Conservation (phyloP, 2,329 filamentous ascomycete genomes). For the Colletotrichum sp. region DNA sequence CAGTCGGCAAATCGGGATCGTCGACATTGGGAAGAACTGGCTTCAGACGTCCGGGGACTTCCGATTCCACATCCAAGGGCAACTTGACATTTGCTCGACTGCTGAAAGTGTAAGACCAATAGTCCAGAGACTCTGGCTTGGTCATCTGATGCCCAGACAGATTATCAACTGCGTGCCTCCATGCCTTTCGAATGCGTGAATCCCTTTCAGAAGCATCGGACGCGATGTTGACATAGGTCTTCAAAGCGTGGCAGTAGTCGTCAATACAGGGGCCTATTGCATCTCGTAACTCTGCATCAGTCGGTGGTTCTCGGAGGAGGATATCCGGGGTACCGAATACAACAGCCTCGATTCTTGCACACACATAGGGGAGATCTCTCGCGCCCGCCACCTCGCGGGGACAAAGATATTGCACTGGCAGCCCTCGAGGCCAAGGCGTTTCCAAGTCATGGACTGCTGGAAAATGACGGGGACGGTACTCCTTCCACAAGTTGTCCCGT, state of each 20-base stretch:
- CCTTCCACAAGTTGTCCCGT: neutral
- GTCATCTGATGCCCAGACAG: neutral
- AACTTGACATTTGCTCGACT: neutral
- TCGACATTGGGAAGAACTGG: neutral
- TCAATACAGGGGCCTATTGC: neutral
- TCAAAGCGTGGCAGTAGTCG: neutral
- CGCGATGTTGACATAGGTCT: neutral
- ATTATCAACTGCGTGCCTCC: neutral
- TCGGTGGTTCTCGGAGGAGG: neutral
- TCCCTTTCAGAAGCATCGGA: neutral
- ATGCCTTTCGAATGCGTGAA: neutral
- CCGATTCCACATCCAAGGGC: neutral
- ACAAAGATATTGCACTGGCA: neutral
- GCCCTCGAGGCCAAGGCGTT: neutral
- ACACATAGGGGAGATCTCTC: neutral
- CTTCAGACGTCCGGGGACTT: neutral
- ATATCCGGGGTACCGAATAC: neutral
- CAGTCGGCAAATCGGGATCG: neutral
- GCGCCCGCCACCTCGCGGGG: neutral
- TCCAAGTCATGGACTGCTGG: neutral
- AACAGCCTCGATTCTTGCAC: neutral
- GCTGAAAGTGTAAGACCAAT: neutral
- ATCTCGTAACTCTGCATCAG: neutral
- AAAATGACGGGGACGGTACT: neutral
- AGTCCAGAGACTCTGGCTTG: conserved; percentile 9